phyloP scores from a whole-genome alignment of 352 stramenopile genomes.

The Phytopythium kandeliae region DNA sequence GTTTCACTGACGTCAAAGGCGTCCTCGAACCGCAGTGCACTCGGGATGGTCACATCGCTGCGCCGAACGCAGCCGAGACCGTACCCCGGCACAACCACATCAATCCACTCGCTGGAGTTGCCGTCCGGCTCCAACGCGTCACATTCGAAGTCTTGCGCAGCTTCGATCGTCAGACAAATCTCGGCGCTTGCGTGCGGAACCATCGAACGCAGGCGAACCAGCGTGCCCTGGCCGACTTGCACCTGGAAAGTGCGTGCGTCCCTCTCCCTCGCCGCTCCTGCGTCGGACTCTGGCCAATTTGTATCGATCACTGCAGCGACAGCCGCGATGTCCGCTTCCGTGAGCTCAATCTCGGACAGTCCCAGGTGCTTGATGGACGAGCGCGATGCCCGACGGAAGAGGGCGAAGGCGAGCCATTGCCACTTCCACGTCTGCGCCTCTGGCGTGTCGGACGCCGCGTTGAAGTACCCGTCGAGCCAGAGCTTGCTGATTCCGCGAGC shows the following conservation, averaged over 20 bases:
- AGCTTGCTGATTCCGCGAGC: constrained; percentile 11
- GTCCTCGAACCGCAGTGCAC: background rate
- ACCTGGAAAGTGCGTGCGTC: background rate
- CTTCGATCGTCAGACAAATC: constrained; percentile 5
- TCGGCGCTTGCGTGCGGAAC: background rate
- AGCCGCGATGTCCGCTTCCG: constrained; percentile 10
- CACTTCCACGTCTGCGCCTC: constrained; percentile 17
- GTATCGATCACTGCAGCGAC: constrained; percentile 14
- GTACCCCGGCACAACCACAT: constrained; percentile 26
- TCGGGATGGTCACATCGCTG: background rate
- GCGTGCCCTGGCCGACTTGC: background rate
- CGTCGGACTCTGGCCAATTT: constrained; percentile 12
- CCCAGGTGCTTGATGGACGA: constrained; percentile 23
- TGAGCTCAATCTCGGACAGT: constrained; percentile 16
- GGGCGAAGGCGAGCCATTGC: constrained; percentile 19
- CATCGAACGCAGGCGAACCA: constrained; percentile 2
- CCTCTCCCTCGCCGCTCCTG: background rate
- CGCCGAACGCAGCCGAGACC: constrained; percentile 17
- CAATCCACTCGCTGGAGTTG: constrained; percentile 14
- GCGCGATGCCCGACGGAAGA: constrained; percentile 16
- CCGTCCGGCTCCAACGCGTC: constrained; percentile 10
- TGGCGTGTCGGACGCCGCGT: constrained; percentile 5
- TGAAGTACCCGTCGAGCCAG: constrained; percentile 17
- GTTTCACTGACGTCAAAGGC: too few species aligned
- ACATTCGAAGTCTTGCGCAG: constrained; percentile 6